Evolutionary conservation across 768 basidiomycete genomes (phyloP).

Genomic region (Dacryopinax primogenitus): DNA sequence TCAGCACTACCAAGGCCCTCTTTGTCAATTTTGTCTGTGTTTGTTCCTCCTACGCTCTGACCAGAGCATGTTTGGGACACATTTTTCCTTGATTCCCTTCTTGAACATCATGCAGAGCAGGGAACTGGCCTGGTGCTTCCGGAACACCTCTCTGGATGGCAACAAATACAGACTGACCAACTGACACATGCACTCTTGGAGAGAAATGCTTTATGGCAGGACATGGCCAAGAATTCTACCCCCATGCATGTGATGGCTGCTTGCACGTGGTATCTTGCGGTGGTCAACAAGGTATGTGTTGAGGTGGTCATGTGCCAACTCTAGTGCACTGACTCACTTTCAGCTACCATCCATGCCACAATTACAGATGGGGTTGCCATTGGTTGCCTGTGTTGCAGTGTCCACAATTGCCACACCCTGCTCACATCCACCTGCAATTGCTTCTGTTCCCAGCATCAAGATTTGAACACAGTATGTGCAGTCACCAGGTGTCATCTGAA

Average conservation of each 20-base stretch:
- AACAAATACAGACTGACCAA: neutral
- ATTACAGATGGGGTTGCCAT: conserved; percentile 28
- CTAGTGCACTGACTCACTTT: neutral
- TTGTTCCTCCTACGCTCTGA: neutral
- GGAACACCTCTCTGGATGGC: neutral
- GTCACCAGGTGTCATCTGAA: conserved; percentile 1
- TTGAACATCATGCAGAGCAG: neutral
- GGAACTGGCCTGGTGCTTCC: neutral
- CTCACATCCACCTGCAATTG: conserved; percentile 15
- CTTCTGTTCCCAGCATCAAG: conserved; percentile 16
- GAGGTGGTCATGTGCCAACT: neutral
- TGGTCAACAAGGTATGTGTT: neutral
- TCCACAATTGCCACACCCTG: conserved; percentile 23
- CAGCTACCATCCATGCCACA: neutral
- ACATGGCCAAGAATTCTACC: conserved; percentile 5
- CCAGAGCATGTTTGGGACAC: conserved; percentile 11
- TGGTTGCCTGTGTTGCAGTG: conserved; percentile 26
- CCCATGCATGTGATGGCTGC: conserved; percentile 10
- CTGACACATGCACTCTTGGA: neutral
- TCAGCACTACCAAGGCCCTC: neutral
- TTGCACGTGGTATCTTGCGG: neutral
- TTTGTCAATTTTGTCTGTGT: neutral
- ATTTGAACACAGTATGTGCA: conserved; percentile 16
- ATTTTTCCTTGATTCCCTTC: conserved; percentile 9
- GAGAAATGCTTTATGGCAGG: conserved; percentile 2